phyloP scores from a whole-genome alignment of 306 rosid genomes.

The Lotus japonicus region DNA sequence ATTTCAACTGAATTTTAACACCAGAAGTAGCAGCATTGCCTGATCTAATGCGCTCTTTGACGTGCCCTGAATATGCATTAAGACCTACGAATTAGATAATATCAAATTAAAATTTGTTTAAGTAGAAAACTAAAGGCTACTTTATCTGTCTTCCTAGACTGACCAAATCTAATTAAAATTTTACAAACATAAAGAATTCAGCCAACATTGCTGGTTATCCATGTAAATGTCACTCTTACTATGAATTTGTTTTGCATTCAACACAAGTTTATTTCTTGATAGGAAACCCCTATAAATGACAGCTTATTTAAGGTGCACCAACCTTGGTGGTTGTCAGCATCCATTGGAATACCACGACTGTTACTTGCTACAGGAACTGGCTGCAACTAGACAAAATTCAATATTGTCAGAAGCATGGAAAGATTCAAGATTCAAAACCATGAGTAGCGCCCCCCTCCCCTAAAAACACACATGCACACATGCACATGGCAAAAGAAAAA shows the following conservation, averaged over 20 bases:
- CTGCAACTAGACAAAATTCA: conserved; percentile 39
- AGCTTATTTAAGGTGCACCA: conserved; percentile 6
- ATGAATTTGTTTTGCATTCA: background rate
- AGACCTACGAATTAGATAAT: conserved; percentile 25
- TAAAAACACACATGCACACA: background rate
- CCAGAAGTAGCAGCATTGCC: conserved; percentile 51
- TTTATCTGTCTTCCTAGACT: background rate
- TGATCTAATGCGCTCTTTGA: conserved; percentile 50
- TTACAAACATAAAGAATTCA: background rate
- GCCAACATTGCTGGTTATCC: conserved; percentile 5
- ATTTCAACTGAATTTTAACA: conserved; percentile 63
- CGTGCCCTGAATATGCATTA: conserved; percentile 47
- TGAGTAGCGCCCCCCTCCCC: conserved; percentile 1
- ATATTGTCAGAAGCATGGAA: conserved; percentile 23
- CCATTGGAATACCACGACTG: conserved; percentile 42
- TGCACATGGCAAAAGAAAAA: conserved; percentile 10
- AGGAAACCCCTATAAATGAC: background rate
- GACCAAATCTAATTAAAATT: background rate
- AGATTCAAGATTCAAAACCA: background rate
- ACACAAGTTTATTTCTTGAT: background rate
- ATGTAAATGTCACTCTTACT: background rate
- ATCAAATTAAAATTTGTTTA: background rate
- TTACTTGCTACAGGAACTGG: conserved; percentile 60
- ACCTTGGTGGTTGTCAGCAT: conserved; percentile 69
- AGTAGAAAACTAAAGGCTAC: background rate